A percentile compares a stretch with the other conserved stretches of the same genome.
Conservation (phyloP, 176 grass and related monocot genomes). For the Coix lacrymajobi region DNA sequence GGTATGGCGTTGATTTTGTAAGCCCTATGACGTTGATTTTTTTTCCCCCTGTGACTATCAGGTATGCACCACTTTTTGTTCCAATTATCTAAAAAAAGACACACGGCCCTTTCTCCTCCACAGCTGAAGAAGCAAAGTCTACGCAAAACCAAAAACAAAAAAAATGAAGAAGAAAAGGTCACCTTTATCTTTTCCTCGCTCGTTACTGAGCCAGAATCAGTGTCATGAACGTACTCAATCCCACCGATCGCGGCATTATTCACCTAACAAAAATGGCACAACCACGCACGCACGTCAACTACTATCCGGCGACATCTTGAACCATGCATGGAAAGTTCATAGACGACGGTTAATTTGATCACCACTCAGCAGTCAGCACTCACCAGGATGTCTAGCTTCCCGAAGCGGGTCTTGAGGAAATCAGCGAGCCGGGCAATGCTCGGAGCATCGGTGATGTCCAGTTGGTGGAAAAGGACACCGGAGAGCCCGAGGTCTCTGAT, state of each 20-base stretch:
- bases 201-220: neutral
- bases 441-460: conserved; percentile 36
- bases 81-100: too few species aligned
- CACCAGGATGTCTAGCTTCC: conserved; percentile 35
- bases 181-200: neutral
- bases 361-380: neutral
- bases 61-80: too few species aligned
- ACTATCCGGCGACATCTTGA: neutral
- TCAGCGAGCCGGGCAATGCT: conserved; percentile 30
- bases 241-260: conserved; percentile 16
- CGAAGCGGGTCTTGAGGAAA: conserved; percentile 26
- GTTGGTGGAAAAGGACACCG: conserved; percentile 38
- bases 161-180: too few species aligned
- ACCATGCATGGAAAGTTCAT: neutral
- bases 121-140: neutral
- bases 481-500: neutral
- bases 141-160: neutral
- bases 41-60: too few species aligned
- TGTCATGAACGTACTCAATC: neutral
- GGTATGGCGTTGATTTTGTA: too few species aligned
- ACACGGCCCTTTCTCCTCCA: too few species aligned
- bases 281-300: neutral
- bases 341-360: neutral
- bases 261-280: neutral
- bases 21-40: too few species aligned